Evolutionary conservation across 306 rosid genomes (phyloP), one percentile per base, ranked within the genome.

Genomic region (Erythrophleum fordii): DNA sequence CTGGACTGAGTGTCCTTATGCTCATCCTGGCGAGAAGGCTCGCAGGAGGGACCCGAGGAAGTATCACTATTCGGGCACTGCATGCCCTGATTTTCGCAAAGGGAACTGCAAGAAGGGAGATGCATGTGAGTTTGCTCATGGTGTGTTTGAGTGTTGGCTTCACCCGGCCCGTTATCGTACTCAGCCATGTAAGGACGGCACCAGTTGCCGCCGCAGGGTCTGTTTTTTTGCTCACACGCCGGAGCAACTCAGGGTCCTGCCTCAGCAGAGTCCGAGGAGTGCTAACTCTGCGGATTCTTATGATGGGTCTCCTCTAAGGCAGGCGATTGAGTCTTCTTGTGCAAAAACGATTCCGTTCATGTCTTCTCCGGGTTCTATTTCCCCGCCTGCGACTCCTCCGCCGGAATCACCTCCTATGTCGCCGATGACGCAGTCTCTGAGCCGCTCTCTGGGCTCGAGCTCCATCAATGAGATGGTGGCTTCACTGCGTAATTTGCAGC

Each of bases 1-100:
- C 90, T 96, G 99, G 99, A 96, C 99, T 1, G 98, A 96, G 90
- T 96, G 99, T 70, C 99, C 99, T 11, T 96, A 89, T 78, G 99
- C 98, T 1, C 99, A 96, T 71, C 99, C 98, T 1, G 99, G 99
- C 8, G 99, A 96, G 86, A 96, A 96, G 83, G 99, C 99, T n/a
- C 97, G 98, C 71, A 92, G 99, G 20, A 82, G 98, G 5, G 99
- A 96, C 62, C 97, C 98, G 31, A 85, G 98, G 62, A 91, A 90
- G 87, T 96, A 59, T 5, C 97, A 93, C 79, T 96, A 96, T 29
- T 93, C 98, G 1, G 99, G 99, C 3, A 82, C 97, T 60, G 96
- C 97, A 1, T 96, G 99, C 48, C 99, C 99, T 0, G 99, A 96
- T 49, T 96, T 93, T 51, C 92, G 99, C 0, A 96, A 93, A 18